Evolutionary conservation across 1,284 basidiomycete genomes (phyloP).

Genomic region (Ustilago nuda): DNA sequence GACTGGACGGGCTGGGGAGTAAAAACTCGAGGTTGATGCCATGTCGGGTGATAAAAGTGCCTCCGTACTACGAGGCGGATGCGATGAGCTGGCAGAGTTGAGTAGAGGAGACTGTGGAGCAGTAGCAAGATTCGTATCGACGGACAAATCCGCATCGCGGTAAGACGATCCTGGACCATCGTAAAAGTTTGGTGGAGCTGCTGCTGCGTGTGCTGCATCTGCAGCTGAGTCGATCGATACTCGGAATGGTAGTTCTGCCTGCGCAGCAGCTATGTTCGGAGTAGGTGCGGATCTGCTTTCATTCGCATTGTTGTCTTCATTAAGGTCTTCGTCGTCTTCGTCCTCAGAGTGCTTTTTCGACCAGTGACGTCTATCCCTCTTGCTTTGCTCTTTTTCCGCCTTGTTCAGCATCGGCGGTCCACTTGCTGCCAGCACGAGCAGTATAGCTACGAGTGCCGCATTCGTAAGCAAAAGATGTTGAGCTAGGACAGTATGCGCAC

Average conservation of each 20-base stretch:
- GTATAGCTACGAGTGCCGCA: constrained; percentile 70
- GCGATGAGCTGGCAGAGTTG: constrained; percentile 8
- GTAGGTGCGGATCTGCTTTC: background rate
- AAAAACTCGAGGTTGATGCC: constrained; percentile 17
- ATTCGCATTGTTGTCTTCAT: background rate
- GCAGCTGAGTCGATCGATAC: constrained; percentile 59
- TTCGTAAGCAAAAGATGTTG: constrained; percentile 74
- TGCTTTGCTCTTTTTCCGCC: background rate
- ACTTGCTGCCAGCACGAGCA: constrained; percentile 1
- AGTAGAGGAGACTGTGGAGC: constrained; percentile 20
- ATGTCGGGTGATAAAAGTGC: constrained; percentile 20
- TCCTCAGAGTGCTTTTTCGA: constrained; percentile 47
- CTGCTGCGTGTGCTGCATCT: constrained; percentile 52
- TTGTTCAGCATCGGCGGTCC: constrained; percentile 7
- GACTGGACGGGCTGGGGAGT: constrained; percentile 11
- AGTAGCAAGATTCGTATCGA: constrained; percentile 18
- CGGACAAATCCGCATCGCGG: constrained; percentile 21
- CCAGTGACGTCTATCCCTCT: constrained; percentile 44
- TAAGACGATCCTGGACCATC: constrained; percentile 20
- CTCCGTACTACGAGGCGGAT: constrained; percentile 9
- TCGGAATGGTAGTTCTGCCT: constrained; percentile 46
- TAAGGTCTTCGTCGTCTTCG: constrained; percentile 33
- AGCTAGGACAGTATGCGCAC: constrained; percentile 82
- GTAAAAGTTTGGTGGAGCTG: constrained; percentile 49
- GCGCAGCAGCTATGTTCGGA: constrained; percentile 1